phyloP scores from a whole-genome alignment of 305 asterid species.

The Ajuga reptans region DNA sequence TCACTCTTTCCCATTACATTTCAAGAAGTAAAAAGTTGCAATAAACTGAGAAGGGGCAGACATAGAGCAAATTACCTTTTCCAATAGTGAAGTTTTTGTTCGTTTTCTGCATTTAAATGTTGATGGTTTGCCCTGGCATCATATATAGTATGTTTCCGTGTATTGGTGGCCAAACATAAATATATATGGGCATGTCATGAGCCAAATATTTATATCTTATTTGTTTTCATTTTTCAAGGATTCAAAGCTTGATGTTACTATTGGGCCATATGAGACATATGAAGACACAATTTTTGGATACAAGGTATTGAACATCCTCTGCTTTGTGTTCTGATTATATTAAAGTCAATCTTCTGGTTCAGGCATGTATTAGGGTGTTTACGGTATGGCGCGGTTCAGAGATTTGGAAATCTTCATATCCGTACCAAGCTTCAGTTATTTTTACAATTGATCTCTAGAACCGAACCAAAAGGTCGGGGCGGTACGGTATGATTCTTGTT shows the following conservation, averaged over 20 bases:
- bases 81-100: neutral
- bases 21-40: neutral
- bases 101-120: neutral
- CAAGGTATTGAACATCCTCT: constrained; percentile 51
- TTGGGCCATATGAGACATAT: constrained; percentile 96
- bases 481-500: too few species aligned
- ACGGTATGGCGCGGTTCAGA: too few species aligned
- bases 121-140: neutral
- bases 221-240: constrained; percentile 44
- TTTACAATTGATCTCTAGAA: too few species aligned
- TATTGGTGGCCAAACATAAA: neutral
- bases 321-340: neutral
- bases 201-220: neutral
- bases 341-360: neutral
- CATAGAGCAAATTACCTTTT: neutral
- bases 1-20: neutral
- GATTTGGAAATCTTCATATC: too few species aligned
- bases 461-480: too few species aligned
- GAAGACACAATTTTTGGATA: constrained; percentile 89
- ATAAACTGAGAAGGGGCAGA: constrained; percentile 5
- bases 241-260: constrained; percentile 86
- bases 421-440: too few species aligned
- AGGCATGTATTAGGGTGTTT: neutral
- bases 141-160: neutral
- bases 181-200: constrained; percentile 4